Conservation (phyloP, 2,329 filamentous ascomycete species). For the Cladorrhinum sp. region DNA sequence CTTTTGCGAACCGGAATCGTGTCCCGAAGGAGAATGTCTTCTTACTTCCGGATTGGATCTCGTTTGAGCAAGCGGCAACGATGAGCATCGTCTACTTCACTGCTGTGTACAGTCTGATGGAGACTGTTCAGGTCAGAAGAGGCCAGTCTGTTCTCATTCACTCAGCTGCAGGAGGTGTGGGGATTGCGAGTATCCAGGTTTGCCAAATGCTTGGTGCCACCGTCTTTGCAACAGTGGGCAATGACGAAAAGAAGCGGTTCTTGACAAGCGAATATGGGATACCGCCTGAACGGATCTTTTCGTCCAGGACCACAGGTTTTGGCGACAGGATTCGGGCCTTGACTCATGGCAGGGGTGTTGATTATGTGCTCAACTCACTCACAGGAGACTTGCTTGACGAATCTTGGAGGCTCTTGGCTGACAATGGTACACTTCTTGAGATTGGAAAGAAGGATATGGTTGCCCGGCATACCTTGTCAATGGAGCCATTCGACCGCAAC, state of each 20-base stretch:
- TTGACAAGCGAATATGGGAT: conserved; percentile 31
- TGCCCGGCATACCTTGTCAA: conserved; percentile 22
- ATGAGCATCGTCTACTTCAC: conserved; percentile 33
- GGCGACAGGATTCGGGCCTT: conserved; percentile 23
- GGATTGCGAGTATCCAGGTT: conserved; percentile 26
- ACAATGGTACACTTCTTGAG: conserved; percentile 34
- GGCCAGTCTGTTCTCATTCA: conserved; percentile 30
- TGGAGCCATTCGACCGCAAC: conserved; percentile 23
- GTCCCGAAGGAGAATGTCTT: not conserved
- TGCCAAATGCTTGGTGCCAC: conserved; percentile 12
- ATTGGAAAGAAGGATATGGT: conserved; percentile 23
- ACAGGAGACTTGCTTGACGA: conserved; percentile 28
- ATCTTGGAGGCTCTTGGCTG: conserved; percentile 33
- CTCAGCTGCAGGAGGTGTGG: conserved; percentile 27
- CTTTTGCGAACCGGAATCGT: conserved; percentile 16
- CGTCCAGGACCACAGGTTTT: conserved; percentile 31
- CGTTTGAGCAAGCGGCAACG: conserved; percentile 33
- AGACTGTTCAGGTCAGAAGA: conserved; percentile 29
- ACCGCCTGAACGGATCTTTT: conserved; percentile 33
- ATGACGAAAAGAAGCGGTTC: conserved; percentile 31
- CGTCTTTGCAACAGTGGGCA: conserved; percentile 34
- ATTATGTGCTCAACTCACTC: conserved; percentile 31
- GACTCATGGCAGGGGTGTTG: conserved; percentile 32
- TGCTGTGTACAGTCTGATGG: conserved; percentile 30
- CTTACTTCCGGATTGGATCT: conserved; percentile 32